Evolutionary conservation across 2,329 filamentous ascomycete genomes (phyloP), one percentile per base, ranked within the genome.

Genomic region (Hypoxylon sp.): DNA sequence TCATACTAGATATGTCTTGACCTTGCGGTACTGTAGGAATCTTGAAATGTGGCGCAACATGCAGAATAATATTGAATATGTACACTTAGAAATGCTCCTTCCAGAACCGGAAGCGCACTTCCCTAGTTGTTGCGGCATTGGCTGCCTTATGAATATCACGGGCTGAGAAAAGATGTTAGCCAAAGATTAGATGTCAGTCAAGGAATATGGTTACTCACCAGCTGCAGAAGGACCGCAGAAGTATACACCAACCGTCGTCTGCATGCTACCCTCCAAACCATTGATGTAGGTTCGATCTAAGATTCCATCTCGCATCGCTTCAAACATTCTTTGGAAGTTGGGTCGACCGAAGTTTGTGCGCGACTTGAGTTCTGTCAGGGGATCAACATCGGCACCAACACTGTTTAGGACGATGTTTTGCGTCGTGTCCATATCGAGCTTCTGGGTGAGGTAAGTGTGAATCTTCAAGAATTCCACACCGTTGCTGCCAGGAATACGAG

Each of bases 321-420:
- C 84, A 71, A 99, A 92, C 62, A 99, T 82, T 60, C 90, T 87
- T 47, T 82, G 81, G 80, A 98, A 98, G 80, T 99, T 93, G 6
- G 96, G 96, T 46, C 96, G 89, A 27, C 96, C 96, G 77, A 97
- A 99, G 81, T 97, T 97, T 19, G 96, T 99, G 61, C 94, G 87
- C 1, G 91, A 88, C 78, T 91, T 92, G 66, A 99, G 85, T 80
- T 98, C 95, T 0, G 96, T 99, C 25, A 99, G 85, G 0, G 96
- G 96, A 78, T 99, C 96, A 68, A 93, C 85, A 41, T 91, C 90
- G 39, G 91, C 89, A 57, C 96, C 96, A 16, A 98, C 95, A 58
- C 90, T 94, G 83, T 99, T 98, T 69, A 99, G 88, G 51, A 97
- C 93, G 77, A 99, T 98, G 79, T 99, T 99, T 74, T 97, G 92